Base-by-base conservation (phyloP, 805 yeast species). In the Candida manassasensis region DNA sequence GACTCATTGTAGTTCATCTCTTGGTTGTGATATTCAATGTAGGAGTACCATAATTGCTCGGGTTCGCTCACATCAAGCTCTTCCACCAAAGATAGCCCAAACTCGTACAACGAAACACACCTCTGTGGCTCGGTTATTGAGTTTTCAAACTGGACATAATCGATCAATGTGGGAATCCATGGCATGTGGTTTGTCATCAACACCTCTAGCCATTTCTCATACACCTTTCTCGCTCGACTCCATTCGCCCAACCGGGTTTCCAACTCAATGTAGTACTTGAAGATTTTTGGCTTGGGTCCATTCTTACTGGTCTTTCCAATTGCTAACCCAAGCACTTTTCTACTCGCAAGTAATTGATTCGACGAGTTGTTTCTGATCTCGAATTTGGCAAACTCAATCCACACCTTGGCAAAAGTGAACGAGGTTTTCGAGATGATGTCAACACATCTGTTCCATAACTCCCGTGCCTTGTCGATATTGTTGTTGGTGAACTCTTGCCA, bases 181-280 rank as follows among this genome's bases (percentile, higher is more conserved):
- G 36, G 35, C 11, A 27, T 28, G n/a, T 38, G 32, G 15, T 29
- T 29, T 2, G 41, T 32, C 6, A 45, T 25, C 19, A 55, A 43
- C 9, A 50, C 19, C 43, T 77, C 81, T n/a, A 84, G 43, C 61
- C 73, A 75, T 49, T 76, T 79, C 43, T 80, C 84, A 52, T 77
- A 87, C 3, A 93, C 50, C 52, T 63, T 77, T 21, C 97, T 62
- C 6, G 82, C 88, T 22, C 96, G 60, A 41, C 83, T 94, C 67
- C 84, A 84, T 48, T 88, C 93, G 24, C 83, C 84, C 30, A 89
- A 54, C 35, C 67, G 61, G 25, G 63, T 63, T 52, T 90, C 97
- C 22, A 88, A 44, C 1, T 60, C 64, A 31, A 90, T 80, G 57
- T 93, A 93, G 40, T 67, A 67, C 41, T 61, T 63, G 50, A 81